These are phyloP conservation scores for Pogostemon cablin DNA, from an alignment of 257 asterid species.

Conservation along the genomic window DNA sequence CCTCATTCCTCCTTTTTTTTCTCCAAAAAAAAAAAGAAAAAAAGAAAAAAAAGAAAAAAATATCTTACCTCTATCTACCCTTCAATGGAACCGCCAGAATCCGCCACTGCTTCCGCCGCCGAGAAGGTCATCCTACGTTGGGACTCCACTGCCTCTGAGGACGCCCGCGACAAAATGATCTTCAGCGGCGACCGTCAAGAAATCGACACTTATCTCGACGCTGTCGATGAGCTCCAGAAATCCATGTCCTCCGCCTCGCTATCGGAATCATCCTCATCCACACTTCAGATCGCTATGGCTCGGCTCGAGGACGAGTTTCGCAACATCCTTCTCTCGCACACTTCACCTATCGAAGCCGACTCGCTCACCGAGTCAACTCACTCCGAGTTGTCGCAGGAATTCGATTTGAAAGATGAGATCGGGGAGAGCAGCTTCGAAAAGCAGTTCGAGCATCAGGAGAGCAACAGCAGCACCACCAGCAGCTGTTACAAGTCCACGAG, in stretches of 20 bases:
- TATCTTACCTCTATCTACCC: constrained; percentile 21
- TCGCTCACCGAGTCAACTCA: constrained; percentile 51
- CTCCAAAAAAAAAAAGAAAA: constrained; percentile 6
- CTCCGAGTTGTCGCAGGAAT: constrained; percentile 49
- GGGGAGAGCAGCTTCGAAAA: constrained; percentile 40
- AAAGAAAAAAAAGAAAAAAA: not conserved
- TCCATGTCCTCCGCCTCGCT: constrained; percentile 49
- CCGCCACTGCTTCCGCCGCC: constrained; percentile 57
- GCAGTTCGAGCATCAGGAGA: constrained; percentile 68
- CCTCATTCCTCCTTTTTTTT: constrained; percentile 26
- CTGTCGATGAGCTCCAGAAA: constrained; percentile 81
- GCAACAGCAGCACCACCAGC: constrained; percentile 52
- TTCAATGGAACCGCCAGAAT: constrained; percentile 70
- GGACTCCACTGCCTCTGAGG: constrained; percentile 85
- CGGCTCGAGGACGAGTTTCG: constrained; percentile 97
- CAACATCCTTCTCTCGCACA: constrained; percentile 63
- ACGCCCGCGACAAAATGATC: constrained; percentile 72
- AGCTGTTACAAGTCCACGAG: constrained; percentile 51
- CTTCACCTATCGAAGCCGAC: constrained; percentile 67
- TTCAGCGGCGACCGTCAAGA: constrained; percentile 75
- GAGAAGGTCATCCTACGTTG: constrained; percentile 70
- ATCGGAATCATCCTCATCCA: constrained; percentile 46
- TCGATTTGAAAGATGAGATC: constrained; percentile 42
- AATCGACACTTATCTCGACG: constrained; percentile 73
- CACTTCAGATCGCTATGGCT: constrained; percentile 96